Evolutionary conservation across 257 asterid genomes (phyloP), one percentile per base, ranked within the genome.

Genomic region (Solanum infundibuliforme): DNA sequence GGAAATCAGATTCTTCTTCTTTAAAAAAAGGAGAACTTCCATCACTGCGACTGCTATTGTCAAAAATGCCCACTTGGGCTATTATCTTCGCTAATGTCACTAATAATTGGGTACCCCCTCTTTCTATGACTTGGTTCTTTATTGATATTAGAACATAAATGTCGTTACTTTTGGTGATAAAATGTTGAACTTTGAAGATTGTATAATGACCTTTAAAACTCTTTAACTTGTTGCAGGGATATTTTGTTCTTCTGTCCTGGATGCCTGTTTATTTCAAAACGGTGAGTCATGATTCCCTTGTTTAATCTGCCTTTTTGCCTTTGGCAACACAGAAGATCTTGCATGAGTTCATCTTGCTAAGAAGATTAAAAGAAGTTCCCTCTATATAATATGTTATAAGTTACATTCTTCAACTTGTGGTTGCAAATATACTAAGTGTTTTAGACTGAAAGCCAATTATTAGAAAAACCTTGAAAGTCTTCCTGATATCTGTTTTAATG

Each of bases 211-310:
- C 62, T 21, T 74, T 34, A 36, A 46, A 27, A 69, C 58, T 91
- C 43, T 60, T 83, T 36, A 73, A 89, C 85, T 16, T 82, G 86
- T 29, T 93, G 95, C 98, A 97, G 99, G 99, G 99, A 36, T 97
- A 97, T 90, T 97, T 97, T 87, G 98, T 97, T 88, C 99, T 97
- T 89, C 98, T 97, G 82, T 92, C 99, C 55, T 97, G 99, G 98
- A 95, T 97, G 99, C 99, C 99, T 43, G 98, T 97, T 72, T 95
- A 97, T 89, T 97, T 97, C 85, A 95, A 95, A 92, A 95, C 98
- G 29, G 98, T 96, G 90, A 96, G 98, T 94, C 41, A 36, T 2
- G 71, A 12, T 29, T 72, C 84, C 83, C 52, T 13, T 68, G 36
- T 20, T 82, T 82, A 7, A 82, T 82, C 12, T 82, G 29, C 12